Evolutionary conservation across 176 grass and related monocot species (phyloP).

Genomic region (Lolium rigidum): DNA sequence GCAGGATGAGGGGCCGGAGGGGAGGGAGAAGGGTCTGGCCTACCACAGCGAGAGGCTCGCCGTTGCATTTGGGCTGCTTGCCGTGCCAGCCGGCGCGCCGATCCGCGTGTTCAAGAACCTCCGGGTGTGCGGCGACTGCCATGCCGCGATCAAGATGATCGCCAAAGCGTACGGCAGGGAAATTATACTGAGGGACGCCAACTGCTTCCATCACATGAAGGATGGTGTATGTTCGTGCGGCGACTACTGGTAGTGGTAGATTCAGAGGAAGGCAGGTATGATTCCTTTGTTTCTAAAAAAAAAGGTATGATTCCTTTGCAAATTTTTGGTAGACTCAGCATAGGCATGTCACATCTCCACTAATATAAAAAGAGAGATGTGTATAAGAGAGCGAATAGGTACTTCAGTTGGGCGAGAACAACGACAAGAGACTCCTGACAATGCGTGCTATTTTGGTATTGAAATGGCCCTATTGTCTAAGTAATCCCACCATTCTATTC

Average conservation of each 20-base stretch:
- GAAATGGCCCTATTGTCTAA: slow-evolving; percentile 33
- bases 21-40: slow-evolving; percentile 50
- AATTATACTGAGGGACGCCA: slow-evolving; percentile 58
- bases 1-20: slow-evolving; percentile 60
- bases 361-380: too few species aligned
- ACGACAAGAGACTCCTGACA: slow-evolving; percentile 20
- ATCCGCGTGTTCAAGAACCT: slow-evolving; percentile 86
- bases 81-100: slow-evolving; percentile 34
- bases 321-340: background rate
- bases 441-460: slow-evolving; percentile 45
- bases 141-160: slow-evolving; percentile 62
- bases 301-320: too few species aligned
- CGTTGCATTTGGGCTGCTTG: slow-evolving; percentile 65
- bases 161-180: slow-evolving; percentile 50
- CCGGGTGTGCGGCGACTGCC: slow-evolving; percentile 70
- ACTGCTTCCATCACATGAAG: slow-evolving; percentile 74
- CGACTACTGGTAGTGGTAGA: slow-evolving; percentile 60
- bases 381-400: too few species aligned
- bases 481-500: slow-evolving; percentile 48
- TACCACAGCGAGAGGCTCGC: slow-evolving; percentile 75
- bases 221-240: slow-evolving; percentile 57
- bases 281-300: too few species aligned
- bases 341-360: background rate
- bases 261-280: background rate
- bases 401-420: background rate